Evolutionary conservation across 768 basidiomycete genomes (phyloP).

Genomic region (Mycena rebaudengoi): DNA sequence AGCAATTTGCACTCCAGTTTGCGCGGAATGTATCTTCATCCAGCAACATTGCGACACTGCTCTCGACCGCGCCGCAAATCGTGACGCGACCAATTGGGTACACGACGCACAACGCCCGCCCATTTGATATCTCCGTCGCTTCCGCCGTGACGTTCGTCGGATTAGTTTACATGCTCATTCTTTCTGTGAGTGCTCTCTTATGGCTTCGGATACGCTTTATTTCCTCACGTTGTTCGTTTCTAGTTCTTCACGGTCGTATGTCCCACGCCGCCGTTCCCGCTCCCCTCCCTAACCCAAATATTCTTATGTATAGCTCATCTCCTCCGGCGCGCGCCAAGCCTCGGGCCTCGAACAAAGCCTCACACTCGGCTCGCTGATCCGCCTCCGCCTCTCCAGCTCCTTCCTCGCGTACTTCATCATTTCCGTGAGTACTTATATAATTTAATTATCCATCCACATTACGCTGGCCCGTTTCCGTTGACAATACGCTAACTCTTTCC

Average conservation of each 20-base stretch:
- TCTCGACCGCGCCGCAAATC: conserved; percentile 47
- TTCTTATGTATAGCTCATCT: too few species aligned
- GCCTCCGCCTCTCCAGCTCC: conserved; percentile 50
- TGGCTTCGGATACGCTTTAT: too few species aligned
- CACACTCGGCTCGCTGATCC: conserved; percentile 46
- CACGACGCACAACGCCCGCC: conserved; percentile 48
- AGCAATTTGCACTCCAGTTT: conserved; percentile 40
- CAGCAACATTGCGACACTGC: conserved; percentile 38
- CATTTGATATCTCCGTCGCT: conserved; percentile 61
- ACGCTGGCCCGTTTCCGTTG: not conserved
- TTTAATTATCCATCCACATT: not conserved
- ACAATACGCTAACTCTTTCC: too few species aligned
- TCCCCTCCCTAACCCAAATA: too few species aligned
- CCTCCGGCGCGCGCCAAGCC: conserved; percentile 36
- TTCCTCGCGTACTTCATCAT: conserved; percentile 51
- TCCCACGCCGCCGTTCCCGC: too few species aligned
- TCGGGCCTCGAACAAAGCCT: conserved; percentile 52
- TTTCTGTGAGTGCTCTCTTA: conserved; percentile 37
- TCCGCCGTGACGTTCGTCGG: conserved; percentile 66
- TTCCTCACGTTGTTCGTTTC: conserved; percentile 37
- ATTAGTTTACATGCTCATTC: conserved; percentile 59
- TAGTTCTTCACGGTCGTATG: conserved; percentile 40
- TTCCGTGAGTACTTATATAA: conserved; percentile 47
- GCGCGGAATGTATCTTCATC: conserved; percentile 25
- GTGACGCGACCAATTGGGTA: conserved; percentile 50